Percentiles rank a stretch among this genome's conserved stretches.
Evolutionary conservation across 1,139 yeast species (phyloP).

Genomic region (Candida dubliniensis): DNA sequence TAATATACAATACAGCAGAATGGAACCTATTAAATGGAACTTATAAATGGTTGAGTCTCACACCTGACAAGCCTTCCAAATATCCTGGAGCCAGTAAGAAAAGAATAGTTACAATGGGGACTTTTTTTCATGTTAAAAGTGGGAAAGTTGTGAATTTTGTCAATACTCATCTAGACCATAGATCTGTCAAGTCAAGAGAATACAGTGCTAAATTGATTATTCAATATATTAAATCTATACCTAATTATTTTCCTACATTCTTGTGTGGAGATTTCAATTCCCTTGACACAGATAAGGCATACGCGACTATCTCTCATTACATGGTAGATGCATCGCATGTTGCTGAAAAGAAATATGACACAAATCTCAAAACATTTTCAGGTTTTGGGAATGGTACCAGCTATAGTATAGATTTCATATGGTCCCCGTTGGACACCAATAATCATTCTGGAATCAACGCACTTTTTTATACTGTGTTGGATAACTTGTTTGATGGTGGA

Average conservation of each 20-base stretch:
- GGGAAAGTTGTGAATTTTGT: constrained; percentile 32
- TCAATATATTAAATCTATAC: constrained; percentile 27
- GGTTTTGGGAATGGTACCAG: constrained; percentile 32
- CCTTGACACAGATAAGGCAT: constrained; percentile 18
- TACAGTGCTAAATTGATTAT: constrained; percentile 31
- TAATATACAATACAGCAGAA: constrained; percentile 33
- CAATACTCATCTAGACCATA: constrained; percentile 48
- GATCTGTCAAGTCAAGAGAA: constrained; percentile 38
- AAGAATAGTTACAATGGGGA: constrained; percentile 42
- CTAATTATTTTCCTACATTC: constrained; percentile 33
- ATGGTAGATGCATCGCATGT: constrained; percentile 22
- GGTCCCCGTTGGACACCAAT: constrained; percentile 21
- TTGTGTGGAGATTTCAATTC: constrained; percentile 36
- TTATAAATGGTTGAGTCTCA: constrained; percentile 42
- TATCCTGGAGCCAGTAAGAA: constrained; percentile 41
- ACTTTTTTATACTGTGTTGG: constrained; percentile 36
- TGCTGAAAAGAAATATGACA: constrained; percentile 22
- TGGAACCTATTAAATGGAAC: constrained; percentile 32
- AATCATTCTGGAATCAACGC: constrained; percentile 18
- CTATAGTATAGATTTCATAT: constrained; percentile 28
- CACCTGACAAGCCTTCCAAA: constrained; percentile 39
- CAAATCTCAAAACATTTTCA: constrained; percentile 36
- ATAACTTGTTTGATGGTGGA: constrained; percentile 22
- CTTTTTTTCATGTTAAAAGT: constrained; percentile 24
- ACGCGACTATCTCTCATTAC: constrained; percentile 28